Percentiles rank a stretch among this genome's conserved stretches.
These are phyloP conservation scores for Raphanus raphanistrum DNA, from an alignment of 345 rosid genomes.

Conservation along the genomic window DNA sequence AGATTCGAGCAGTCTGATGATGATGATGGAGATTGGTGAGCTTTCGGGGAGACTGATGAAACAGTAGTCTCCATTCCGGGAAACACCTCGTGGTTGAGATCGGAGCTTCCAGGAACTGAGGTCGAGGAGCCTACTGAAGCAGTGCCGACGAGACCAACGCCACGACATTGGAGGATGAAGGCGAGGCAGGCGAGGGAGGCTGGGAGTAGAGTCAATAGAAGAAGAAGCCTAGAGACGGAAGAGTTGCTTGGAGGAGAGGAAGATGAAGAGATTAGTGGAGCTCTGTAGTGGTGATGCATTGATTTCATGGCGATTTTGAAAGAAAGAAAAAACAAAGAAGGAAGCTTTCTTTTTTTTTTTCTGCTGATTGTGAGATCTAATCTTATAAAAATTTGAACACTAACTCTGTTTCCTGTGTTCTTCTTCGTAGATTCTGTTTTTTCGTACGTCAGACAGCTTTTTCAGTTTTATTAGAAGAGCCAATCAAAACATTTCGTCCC, in stretches of 20 bases:
- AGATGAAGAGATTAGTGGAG: slow-evolving; percentile 49
- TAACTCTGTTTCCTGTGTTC: not conserved
- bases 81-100: slow-evolving; percentile 62
- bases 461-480: not conserved
- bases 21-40: slow-evolving; percentile 53
- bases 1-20: slow-evolving; percentile 64
- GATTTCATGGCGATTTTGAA: slow-evolving; percentile 54
- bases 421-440: not conserved
- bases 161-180: slow-evolving; percentile 91
- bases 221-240: slow-evolving; percentile 59
- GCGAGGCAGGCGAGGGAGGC: slow-evolving; percentile 86
- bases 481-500: slow-evolving; percentile 29
- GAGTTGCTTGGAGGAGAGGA: slow-evolving; percentile 50
- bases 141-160: slow-evolving; percentile 59
- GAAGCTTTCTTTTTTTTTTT: too few relatives aligned
- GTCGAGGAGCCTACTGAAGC: slow-evolving; percentile 45
- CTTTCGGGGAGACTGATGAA: slow-evolving; percentile 61
- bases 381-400: not conserved
- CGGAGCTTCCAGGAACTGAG: slow-evolving; percentile 62
- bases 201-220: slow-evolving; percentile 80
- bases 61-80: slow-evolving; percentile 90
- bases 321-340: slow-evolving; percentile 3
- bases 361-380: slow-evolving; percentile 29
- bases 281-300: slow-evolving; percentile 44
- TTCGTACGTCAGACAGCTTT: not conserved